Base-by-base conservation (phyloP, 768 basidiomycete species). In the Lyophyllum semitale region DNA sequence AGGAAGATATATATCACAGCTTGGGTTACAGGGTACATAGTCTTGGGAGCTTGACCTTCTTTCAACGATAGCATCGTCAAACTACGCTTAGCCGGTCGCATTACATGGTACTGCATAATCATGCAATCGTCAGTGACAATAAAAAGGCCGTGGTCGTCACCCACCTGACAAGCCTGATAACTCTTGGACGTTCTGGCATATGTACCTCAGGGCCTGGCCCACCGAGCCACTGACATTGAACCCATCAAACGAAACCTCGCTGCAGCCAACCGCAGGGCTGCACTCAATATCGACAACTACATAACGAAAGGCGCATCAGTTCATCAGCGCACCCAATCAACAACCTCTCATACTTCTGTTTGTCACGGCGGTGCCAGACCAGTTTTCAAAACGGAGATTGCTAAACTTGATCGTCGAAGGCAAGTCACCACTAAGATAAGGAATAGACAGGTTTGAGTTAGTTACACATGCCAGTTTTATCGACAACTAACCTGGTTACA, bases 271-370 rank as follows among this genome's bases (percentile, higher is more conserved):
- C 0, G 74, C 77, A 0, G 77, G 57, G 58, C 78, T 82, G 66
- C 83, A 83, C 57, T 77, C 76, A 29, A 84, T 68, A 55, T 79
- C 76, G 23, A 82, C 72, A 40, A 82, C 80, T 81, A 59, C 4
- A 38, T n/a, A 15, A n/a, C 5, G 42, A 18, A 38, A 44, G 15
- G 43, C n/a, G 26, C n/a, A 43, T 8, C 29, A 42, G 49, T 44
- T 56, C 40, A 56, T 33, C n/a, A 27, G 30, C 13, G 22, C 42
- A 46, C 35, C 37, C 38, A 12, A 33, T 30, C 23, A 7, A 17
- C 43, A 52, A 35, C 6, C 33, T 41, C 26, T 66, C 71, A 47
- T 61, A 77, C 77, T 67, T 51, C 58, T 70, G 48, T 75, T 78
- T 1, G 74, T 73, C 30, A 65, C 54, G 0, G 78, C 71, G 1